Evolutionary conservation across 257 asterid genomes (phyloP), one percentile per base, ranked within the genome.

Genomic region (Solanum gracilifrons): DNA sequence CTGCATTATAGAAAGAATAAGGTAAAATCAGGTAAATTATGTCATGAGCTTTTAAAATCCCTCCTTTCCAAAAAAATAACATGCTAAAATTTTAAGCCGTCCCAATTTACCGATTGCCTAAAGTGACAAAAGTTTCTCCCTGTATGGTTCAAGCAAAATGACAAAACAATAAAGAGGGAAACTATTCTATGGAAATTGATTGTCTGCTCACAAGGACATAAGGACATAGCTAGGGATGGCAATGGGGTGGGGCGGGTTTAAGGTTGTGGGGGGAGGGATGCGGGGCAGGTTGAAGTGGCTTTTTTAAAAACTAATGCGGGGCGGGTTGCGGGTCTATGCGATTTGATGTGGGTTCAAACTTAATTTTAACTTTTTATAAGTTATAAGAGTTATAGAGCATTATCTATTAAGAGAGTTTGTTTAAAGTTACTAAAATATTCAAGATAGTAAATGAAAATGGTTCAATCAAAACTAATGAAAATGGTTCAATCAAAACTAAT

Each of bases 1-100:
- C 99, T 95, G 95, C 75, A 88, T 74, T n/a, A 66, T 31, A 77
- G n/a, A 25, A 58, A 84, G 29, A 43, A 51, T 58, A 13, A 8
- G 21, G 51, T 68, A 39, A 12, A 79, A 29, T 27, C 69, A 48
- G 69, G 2, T 48, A 79, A 27, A 10, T 18, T 82, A 82, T 82
- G 68, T 31, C 29, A 46, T 31, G 16, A 32, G 69, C 43, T 46
- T 80, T 82, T 20, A 48, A 27, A 43, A 13, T 16, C 25, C 16
- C 85, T 80, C 85, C 68, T 82, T 31, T 35, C 12, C 69, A 48
- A 5, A 29, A 82, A 5, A 46, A 46, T 82, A 51, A 48, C 69
- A 29, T 82, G 25, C 36, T 79, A 25, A 77, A 74, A 79, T 43
- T 41, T n/a, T 39, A n/a, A 41, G 23, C 35, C 60, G 5, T 13